Evolutionary conservation across 768 basidiomycete species (phyloP), one percentile per base, ranked within the genome.

Genomic region (Melanogaster broomeanus): DNA sequence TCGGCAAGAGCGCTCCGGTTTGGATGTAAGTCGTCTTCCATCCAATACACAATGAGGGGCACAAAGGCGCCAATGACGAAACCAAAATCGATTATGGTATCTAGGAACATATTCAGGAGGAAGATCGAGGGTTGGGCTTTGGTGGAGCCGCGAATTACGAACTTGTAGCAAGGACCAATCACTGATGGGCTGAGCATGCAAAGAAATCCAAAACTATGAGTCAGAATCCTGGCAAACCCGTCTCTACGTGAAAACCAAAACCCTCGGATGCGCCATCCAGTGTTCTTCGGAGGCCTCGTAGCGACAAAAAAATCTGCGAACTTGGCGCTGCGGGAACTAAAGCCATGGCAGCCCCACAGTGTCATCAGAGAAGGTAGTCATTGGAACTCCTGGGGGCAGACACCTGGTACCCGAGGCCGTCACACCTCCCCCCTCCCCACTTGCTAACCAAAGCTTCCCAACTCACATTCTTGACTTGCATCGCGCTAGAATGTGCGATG

Each of bases 81-180:
- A 35, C 89, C 90, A 50, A 84, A 71, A 63, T 91, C 93, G 59
- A 93, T 91, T 92, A 93, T 93, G n/a, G n/a, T n/a, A 61, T 92
- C 89, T 90, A 16, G 5, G 22, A 53, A 13, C 33, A 40, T 31
- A 15, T 24, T 55, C 35, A 46, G 45, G 30, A 34, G n/a, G 10
- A 25, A 37, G 42, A 42, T 33, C 27, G 38, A 48, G 34, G 30
- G 10, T 31, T 13, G 30, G 30, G 30, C 11, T 2, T 1, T 12
- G 11, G 10, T 48, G 18, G n/a, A n/a, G n/a, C n/a, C n/a, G n/a
- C 18, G 42, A 46, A 33, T 34, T 21, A 67, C 80, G 61, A 69
- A 92, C 93, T 97, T 8, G 94, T 96, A 13, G 94, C 90, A 25
- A 92, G 78, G 6, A 88, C 84, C 62, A 97, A 87, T 83, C 93